Evolutionary conservation across 805 yeast species (phyloP), one percentile per base, ranked within the genome.

Genomic region (Yamadazyma kitorensis): DNA sequence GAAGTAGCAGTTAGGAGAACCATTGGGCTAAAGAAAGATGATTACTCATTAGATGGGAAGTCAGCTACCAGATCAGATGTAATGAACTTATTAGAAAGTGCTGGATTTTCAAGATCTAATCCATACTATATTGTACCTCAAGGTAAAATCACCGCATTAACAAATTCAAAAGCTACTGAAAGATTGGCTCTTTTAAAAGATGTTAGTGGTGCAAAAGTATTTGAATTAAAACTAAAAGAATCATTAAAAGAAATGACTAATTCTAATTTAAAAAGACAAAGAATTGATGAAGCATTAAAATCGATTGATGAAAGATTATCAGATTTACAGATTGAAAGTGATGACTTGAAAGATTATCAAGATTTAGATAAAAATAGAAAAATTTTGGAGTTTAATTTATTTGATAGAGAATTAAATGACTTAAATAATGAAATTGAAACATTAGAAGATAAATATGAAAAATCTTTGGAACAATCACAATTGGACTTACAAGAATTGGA

Each of bases 71-170:
- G 88, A 48, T 70, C 83, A 2, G 97, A 88, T 52, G 72, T 89
- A 11, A 79, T 80, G 77, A 83, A 85, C 43, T 61, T 86, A 43
- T 66, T 89, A 23, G 97, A 91, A 55, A 81, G 86, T 50, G 95
- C 96, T 0, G 98, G 98, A 0, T 87, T 93, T 52, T 84, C 95
- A 0, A 73, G 84, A 41, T 78, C 87, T 5, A 89, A 88, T 44
- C 96, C 97, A 1, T 91, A 89, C 58, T 91, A 91, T 55, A 91
- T 93, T 47, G 98, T 93, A 4, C 98, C 98, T 0, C 98, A 93
- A 59, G 98, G 98, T 14, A 72, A 86, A 48, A 86, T 93, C 48
- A 83, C 96, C 1, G 72, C 85, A 0, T 68, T 93, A 39, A 91
- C 98, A 0, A 87, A 87, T 52, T 91, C 96, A 0, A 85, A 85